Evolutionary conservation across 371 early-diverging fungal species (phyloP), one percentile per base, ranked within the genome.

Genomic region (Syncephalastrum monosporum): DNA sequence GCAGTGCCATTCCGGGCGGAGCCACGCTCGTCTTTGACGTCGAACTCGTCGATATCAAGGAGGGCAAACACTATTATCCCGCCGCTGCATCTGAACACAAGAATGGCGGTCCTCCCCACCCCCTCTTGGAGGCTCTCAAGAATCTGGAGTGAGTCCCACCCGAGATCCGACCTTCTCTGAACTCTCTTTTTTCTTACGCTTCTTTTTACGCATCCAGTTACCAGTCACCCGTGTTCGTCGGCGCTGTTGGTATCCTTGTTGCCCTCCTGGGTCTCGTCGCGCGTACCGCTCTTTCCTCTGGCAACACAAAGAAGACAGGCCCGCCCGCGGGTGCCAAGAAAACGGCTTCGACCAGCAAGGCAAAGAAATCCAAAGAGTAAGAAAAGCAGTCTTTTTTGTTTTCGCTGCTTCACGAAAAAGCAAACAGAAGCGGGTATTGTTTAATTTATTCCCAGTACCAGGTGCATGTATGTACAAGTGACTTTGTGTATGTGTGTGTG

Each of bases 11-110:
- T 61, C 88, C 88, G 5, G 71, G 74, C 60, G 75, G 70, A 15
- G 79, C 86, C 7, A 79, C 83, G 16, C 59, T 88, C 14, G 84
- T 86, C n/a, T 88, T 88, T 59, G 86, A 86, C 8, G 86, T 86
- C 5, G 84, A 86, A 59, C 60, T 88, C 29, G 15, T 86, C 23
- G 74, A 74, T 17, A 85, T 88, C 61, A 84, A 81, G 25, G 68
- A 57, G 29, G 68, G 68, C 5, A 8, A 47, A n/a, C 42, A n/a
- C 16, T 29, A 27, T 15, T 50, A 47, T 10, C 17, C 19, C 17
- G 12, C 48, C n/a, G 7, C 12, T 23, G 21, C 21, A 21, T 21
- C 21, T 21, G 50, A 21, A 45, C 51, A 33, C 33, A 27, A 44
- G 17, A 24, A 29, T 8, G 19, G 2, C n/a, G 16, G 16, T 19